A percentile compares a stretch with the other conserved stretches of the same genome.
Evolutionary conservation across 2,329 filamentous ascomycete species (phyloP).

Genomic region (Xylariaceae sp.): DNA sequence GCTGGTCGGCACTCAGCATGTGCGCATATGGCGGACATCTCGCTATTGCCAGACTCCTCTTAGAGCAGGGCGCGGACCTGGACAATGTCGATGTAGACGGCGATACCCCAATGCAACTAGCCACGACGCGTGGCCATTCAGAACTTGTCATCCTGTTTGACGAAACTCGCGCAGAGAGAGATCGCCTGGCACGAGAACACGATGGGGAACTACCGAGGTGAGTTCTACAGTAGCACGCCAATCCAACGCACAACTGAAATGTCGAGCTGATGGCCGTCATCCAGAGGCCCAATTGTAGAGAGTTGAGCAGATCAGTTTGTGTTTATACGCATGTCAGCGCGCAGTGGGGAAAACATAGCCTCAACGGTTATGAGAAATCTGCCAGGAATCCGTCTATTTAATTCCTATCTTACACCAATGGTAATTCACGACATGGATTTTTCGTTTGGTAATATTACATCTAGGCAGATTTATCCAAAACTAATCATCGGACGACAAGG

Average conservation of each 20-base stretch:
- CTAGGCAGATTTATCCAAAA: too few relatives aligned
- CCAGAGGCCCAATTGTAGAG: neutral
- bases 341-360: too few relatives aligned
- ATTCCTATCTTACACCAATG: too few relatives aligned
- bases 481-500: too few relatives aligned
- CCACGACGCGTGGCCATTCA: constrained; percentile 35
- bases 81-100: constrained; percentile 36
- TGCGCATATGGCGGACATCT: constrained; percentile 36
- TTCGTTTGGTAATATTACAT: too few relatives aligned
- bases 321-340: too few relatives aligned
- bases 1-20: constrained; percentile 39
- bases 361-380: too few relatives aligned
- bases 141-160: constrained; percentile 37
- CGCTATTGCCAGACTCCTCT: constrained; percentile 33
- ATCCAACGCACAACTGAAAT: neutral
- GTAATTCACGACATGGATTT: too few relatives aligned
- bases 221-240: neutral
- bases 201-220: constrained; percentile 22
- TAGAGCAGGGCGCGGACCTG: constrained; percentile 36
- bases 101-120: constrained; percentile 37
- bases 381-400: too few relatives aligned
- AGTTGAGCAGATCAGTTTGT: too few relatives aligned
- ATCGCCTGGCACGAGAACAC: constrained; percentile 26
- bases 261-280: constrained; percentile 12
- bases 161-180: constrained; percentile 28